Base-by-base conservation (phyloP, 192 early-diverging fungal genomes). In the Pilobolus umbonatus region DNA sequence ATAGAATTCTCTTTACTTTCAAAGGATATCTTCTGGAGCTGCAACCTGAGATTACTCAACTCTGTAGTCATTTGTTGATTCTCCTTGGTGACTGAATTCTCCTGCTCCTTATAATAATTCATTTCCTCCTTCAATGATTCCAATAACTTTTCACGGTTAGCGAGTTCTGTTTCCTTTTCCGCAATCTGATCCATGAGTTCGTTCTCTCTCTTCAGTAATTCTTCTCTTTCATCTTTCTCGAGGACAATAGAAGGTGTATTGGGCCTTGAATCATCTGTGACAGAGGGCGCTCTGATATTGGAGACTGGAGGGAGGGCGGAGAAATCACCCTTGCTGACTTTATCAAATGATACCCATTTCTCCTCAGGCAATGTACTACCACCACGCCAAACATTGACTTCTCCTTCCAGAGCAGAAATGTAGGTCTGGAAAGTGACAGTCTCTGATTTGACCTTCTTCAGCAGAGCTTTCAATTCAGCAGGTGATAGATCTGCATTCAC, bases 401-500 rank as follows among this genome's bases (percentile, higher is more conserved):
- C 97, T 52, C 88, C 87, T 62, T 96, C 92, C 35, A 99, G 74
- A 0, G 85, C 86, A 7, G 75, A 54, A 57, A 91, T 86, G 71
- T 97, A 96, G 11, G 79, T 79, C 62, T 96, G 89, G 63, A 92
- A 90, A 2, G 85, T 79, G 15, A 89, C 74, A 24, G 88, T 77
- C 60, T 96, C 88, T 2, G 77, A 67, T 58, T 95, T 94, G 39
- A 88, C 82, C 69, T 88, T 90, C 74, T 95, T 98, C 61, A 99
- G 81, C 55, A 97, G 74, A 2, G 77, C 78, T 79, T 99, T 99
- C 73, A 99, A 89, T 70, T 99, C 98, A 14, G 87, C 85, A 3
- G 93, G 86, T 46, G 86, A 89, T 47, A 97, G 84, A 72, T 99
- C 98, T 54, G 92, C 88, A 73, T 99, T 99, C 69, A 99, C 83